Evolutionary conservation across 345 rosid species (phyloP).

Genomic region (Mallotus nudiflorus): DNA sequence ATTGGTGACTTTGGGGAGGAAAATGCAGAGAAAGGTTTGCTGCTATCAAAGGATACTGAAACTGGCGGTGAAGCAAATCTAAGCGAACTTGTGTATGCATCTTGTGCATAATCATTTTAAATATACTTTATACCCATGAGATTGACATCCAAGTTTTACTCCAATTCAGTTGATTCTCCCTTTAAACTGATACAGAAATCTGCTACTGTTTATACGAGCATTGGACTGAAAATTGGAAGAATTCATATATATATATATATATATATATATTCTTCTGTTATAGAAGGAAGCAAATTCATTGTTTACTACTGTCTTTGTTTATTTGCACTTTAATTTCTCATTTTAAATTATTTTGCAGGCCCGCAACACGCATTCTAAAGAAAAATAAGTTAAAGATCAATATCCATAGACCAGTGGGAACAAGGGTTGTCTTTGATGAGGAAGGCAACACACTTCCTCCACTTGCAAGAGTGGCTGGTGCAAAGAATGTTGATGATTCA

Average conservation of each 20-base stretch:
- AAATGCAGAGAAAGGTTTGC: conserved; percentile 27
- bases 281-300: background rate
- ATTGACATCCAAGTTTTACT: background rate
- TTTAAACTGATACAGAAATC: background rate
- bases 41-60: conserved; percentile 36
- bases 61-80: conserved; percentile 40
- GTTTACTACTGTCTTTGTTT: background rate
- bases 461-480: conserved; percentile 70
- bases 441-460: conserved; percentile 82
- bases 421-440: conserved; percentile 79
- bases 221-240: background rate
- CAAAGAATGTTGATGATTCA: conserved; percentile 32
- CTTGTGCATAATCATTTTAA: background rate
- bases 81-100: conserved; percentile 49
- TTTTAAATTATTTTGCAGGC: conserved; percentile 44
- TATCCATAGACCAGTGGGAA: conserved; percentile 72
- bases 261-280: background rate
- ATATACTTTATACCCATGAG: no score
- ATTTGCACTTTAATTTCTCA: background rate
- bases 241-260: background rate
- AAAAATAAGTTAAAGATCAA: conserved; percentile 91
- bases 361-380: conserved; percentile 64
- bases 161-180: background rate
- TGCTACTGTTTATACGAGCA: background rate
- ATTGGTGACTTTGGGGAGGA: conserved; percentile 35